Percentiles rank a stretch among this genome's conserved stretches.
phyloP scores from a whole-genome alignment of 768 basidiomycete species.

The Lactarius hengduanensis region DNA sequence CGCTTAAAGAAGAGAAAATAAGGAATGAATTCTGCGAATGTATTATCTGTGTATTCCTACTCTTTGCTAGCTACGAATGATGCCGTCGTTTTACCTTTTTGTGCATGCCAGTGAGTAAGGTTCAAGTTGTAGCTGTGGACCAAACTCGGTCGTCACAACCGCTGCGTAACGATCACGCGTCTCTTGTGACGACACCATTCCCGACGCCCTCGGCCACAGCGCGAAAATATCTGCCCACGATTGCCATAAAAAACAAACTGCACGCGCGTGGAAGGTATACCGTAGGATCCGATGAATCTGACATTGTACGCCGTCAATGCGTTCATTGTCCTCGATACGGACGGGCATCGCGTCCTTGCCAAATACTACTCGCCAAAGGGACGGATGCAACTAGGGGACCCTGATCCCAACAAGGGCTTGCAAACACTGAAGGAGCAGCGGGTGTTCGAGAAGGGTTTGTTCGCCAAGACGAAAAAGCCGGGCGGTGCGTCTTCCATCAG shows the following conservation, averaged over 20 bases:
- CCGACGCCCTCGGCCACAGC: neutral
- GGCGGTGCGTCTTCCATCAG: slow-evolving; percentile 57
- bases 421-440: slow-evolving; percentile 87
- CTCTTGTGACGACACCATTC: neutral
- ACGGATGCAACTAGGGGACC: slow-evolving; percentile 48
- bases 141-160: no score
- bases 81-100: neutral
- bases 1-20: neutral
- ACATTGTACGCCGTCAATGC: slow-evolving; percentile 86
- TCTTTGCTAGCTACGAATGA: neutral
- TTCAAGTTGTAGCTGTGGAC: no score
- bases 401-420: slow-evolving; percentile 53
- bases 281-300: slow-evolving; percentile 56
- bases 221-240: neutral
- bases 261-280: neutral
- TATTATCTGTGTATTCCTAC: neutral
- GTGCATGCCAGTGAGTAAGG: no score
- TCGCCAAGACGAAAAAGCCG: slow-evolving; percentile 92
- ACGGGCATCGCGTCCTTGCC: slow-evolving; percentile 90
- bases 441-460: slow-evolving; percentile 92
- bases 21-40: neutral
- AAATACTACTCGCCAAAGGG: slow-evolving; percentile 88
- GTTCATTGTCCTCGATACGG: slow-evolving; percentile 91
- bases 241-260: neutral
- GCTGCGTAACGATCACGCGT: no score